Evolutionary conservation across 441 rosid species (phyloP).

Genomic region (Sinapis alba): DNA sequence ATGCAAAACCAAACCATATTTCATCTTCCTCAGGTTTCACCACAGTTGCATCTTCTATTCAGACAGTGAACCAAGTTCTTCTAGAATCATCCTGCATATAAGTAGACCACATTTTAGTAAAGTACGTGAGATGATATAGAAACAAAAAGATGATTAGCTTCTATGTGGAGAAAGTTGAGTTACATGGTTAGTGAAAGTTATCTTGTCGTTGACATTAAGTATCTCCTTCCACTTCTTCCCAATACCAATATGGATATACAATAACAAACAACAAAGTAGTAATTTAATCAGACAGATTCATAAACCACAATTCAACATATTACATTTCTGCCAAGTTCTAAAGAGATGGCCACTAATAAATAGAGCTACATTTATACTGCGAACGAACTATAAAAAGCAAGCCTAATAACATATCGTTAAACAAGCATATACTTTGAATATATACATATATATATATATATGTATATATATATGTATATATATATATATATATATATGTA

Average conservation of each 20-base stretch:
- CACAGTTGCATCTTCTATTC: constrained; percentile 35
- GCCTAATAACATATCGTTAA: no score
- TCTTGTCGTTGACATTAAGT: constrained; percentile 70
- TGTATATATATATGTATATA: no score
- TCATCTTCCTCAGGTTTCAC: constrained; percentile 26
- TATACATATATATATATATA: no score
- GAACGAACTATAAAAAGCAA: background rate
- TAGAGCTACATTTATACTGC: background rate
- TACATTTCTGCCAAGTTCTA: background rate
- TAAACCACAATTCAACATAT: background rate
- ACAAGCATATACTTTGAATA: no score
- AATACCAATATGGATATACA: constrained; percentile 63
- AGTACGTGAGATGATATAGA: background rate
- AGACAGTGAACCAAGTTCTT: constrained; percentile 65
- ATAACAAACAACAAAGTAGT: constrained; percentile 8
- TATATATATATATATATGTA: no score
- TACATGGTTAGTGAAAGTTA: constrained; percentile 79
- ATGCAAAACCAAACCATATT: constrained; percentile 26
- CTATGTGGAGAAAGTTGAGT: background rate
- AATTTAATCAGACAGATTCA: background rate
- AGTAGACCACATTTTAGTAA: background rate
- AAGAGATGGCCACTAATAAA: background rate
- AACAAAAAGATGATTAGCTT: background rate
- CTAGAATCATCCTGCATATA: constrained; percentile 76
- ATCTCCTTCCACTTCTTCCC: constrained; percentile 97